A percentile compares a stretch with the other conserved stretches of the same genome.
Evolutionary conservation across 129 eudicot species (phyloP).

Genomic region (Scalesia atractyloides): DNA sequence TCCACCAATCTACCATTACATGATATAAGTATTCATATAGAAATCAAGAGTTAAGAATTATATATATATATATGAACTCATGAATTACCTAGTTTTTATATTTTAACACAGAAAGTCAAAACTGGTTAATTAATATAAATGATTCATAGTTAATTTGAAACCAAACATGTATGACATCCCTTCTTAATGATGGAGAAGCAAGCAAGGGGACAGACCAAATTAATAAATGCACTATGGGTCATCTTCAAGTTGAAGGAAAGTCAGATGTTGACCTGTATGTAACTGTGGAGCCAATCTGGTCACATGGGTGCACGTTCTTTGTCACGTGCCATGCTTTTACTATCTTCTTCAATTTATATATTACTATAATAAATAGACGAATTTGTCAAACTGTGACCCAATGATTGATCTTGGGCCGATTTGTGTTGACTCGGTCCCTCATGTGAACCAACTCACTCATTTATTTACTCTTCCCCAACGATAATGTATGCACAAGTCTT

Average conservation of each 20-base stretch:
- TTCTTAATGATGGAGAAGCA: neutral
- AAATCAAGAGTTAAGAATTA: neutral
- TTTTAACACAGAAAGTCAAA: neutral
- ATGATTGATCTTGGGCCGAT: neutral
- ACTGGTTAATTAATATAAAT: neutral
- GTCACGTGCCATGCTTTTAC: conserved; percentile 37
- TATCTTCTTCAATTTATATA: neutral
- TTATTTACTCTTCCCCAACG: no score
- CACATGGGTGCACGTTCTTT: conserved; percentile 35
- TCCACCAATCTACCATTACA: neutral
- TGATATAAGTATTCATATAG: neutral
- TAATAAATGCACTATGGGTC: conserved; percentile 31
- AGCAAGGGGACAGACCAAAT: conserved; percentile 11
- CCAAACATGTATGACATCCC: neutral
- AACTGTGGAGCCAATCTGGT: conserved; percentile 23
- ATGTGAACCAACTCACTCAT: no score
- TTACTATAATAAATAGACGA: no score
- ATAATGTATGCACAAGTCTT: no score
- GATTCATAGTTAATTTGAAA: neutral
- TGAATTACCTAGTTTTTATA: neutral
- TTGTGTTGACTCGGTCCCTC: neutral
- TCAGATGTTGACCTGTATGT: conserved; percentile 16
- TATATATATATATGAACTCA: neutral
- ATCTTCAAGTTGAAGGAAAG: conserved; percentile 3
- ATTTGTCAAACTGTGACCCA: neutral